Conservation (phyloP, 257 asterid genomes). For the Striga asiatica region DNA sequence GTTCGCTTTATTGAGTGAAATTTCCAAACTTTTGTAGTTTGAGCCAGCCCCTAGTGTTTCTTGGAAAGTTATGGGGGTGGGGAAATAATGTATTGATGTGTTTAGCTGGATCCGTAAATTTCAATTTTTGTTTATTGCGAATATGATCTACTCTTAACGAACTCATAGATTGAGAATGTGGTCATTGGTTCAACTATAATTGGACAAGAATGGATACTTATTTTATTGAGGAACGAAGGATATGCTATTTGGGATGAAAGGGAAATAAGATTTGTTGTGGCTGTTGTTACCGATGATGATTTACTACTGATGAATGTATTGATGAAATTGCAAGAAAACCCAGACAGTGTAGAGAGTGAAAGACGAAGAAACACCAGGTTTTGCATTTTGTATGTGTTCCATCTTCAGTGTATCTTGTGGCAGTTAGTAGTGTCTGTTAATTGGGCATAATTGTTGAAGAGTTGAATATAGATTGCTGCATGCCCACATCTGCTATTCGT, state of each 20-base stretch:
- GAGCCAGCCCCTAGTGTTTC: slow-evolving; percentile 7
- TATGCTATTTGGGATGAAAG: background rate
- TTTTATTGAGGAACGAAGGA: background rate
- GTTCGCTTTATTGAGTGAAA: background rate
- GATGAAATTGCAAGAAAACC: background rate
- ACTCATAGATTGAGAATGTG: background rate
- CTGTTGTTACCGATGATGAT: background rate
- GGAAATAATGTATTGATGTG: background rate
- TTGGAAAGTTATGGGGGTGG: slow-evolving; percentile 5
- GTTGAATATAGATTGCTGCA: background rate
- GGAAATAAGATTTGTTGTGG: too few relatives aligned
- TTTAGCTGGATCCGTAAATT: background rate
- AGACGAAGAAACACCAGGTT: background rate
- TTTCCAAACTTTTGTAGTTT: background rate
- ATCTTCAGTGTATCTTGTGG: background rate
- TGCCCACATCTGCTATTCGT: background rate
- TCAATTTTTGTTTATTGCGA: background rate
- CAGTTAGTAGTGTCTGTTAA: background rate
- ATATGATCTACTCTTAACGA: background rate
- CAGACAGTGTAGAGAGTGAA: background rate
- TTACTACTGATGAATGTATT: background rate
- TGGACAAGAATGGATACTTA: background rate
- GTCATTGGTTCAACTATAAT: background rate
- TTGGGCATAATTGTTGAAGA: background rate
- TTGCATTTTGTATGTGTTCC: background rate